These are phyloP conservation scores for Crithidia thermophila DNA, from an alignment of 208 protist species.

Conservation along the genomic window DNA sequence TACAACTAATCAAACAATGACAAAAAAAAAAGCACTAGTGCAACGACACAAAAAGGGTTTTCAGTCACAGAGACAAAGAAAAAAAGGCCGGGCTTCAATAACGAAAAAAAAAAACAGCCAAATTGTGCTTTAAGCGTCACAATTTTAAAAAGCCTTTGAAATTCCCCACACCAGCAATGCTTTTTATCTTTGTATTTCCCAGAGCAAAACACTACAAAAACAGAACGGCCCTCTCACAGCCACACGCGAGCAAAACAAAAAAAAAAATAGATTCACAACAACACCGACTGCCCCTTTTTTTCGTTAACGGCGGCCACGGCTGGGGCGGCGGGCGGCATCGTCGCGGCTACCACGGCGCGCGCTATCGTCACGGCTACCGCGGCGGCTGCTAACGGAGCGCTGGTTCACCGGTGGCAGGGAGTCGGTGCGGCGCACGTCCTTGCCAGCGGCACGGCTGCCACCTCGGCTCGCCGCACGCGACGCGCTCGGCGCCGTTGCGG, in stretches of 20 bases:
- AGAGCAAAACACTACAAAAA: neutral
- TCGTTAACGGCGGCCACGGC: constrained; percentile 34
- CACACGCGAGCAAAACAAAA: too few species aligned
- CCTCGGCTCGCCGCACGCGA: constrained; percentile 47
- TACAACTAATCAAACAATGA: too few species aligned
- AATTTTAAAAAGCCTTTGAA: too few species aligned
- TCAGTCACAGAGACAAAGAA: too few species aligned
- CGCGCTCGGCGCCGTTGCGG: constrained; percentile 48
- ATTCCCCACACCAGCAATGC: too few species aligned
- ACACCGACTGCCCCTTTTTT: neutral
- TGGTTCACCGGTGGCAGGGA: constrained; percentile 46
- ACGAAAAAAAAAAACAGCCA: too few species aligned
- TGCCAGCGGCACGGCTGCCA: constrained; percentile 23
- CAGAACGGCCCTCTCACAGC: too few species aligned
- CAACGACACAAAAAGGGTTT: too few species aligned
- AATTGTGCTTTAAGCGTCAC: too few species aligned
- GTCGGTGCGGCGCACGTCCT: constrained; percentile 49
- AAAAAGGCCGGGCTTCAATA: too few species aligned
- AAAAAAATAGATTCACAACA: neutral
- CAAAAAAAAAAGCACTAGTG: constrained; percentile 1
- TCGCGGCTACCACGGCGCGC: constrained; percentile 29
- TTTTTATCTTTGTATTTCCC: too few species aligned
- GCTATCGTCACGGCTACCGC: constrained; percentile 36
- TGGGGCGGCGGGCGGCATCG: constrained; percentile 12
- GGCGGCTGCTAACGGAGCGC: constrained; percentile 43